A percentile compares a stretch with the other conserved stretches of the same genome.
phyloP scores from a whole-genome alignment of 371 early-diverging fungal species.

The Mortierella sp. region DNA sequence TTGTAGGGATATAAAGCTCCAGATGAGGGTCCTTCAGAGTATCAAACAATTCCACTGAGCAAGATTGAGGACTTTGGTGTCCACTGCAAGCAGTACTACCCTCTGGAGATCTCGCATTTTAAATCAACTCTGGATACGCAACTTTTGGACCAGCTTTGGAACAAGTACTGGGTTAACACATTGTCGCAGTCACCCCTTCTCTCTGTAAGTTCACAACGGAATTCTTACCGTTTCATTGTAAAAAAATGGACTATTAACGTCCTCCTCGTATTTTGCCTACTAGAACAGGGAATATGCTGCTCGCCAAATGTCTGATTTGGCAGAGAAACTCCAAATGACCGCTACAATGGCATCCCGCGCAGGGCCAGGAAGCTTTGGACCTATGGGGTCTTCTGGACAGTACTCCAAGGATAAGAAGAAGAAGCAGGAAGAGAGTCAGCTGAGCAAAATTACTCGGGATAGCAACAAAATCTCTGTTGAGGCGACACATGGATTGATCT shows the following conservation, averaged over 20 bases:
- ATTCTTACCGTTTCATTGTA: neutral
- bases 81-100: slow-evolving; percentile 94
- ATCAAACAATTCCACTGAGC: slow-evolving; percentile 88
- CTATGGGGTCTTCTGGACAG: slow-evolving; percentile 56
- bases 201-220: slow-evolving; percentile 67
- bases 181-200: slow-evolving; percentile 92
- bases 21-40: slow-evolving; percentile 80
- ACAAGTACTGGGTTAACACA: slow-evolving; percentile 97
- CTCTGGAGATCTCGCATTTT: slow-evolving; percentile 92
- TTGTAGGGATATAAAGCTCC: slow-evolving; percentile 81
- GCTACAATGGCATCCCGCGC: slow-evolving; percentile 69
- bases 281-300: slow-evolving; percentile 88
- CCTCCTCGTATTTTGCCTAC: slow-evolving; percentile 1
- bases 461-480: slow-evolving; percentile 85
- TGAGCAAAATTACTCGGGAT: slow-evolving; percentile 83
- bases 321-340: slow-evolving; percentile 86
- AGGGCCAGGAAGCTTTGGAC: slow-evolving; percentile 64
- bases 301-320: slow-evolving; percentile 83
- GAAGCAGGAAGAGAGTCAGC: slow-evolving; percentile 75
- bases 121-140: slow-evolving; percentile 91
- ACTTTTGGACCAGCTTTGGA: slow-evolving; percentile 93
- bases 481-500: slow-evolving; percentile 82
- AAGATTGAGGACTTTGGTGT: slow-evolving; percentile 99
- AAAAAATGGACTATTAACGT: neutral
- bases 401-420: slow-evolving; percentile 64